Evolutionary conservation across 1,284 basidiomycete genomes (phyloP).

Genomic region (Hypsizygus ulmarius): DNA sequence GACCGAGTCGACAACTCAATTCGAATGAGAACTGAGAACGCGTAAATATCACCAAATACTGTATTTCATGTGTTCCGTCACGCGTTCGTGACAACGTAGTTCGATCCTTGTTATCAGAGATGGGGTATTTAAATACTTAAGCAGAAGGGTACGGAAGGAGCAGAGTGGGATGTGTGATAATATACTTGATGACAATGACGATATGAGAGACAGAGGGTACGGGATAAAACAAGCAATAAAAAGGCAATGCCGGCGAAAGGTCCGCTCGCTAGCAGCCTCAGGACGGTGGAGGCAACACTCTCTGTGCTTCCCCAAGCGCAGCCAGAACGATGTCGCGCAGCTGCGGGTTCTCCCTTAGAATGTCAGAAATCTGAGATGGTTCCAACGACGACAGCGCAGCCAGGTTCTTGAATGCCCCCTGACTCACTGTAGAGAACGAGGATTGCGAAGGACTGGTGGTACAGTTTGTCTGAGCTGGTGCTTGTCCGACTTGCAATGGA

Average conservation of each 20-base stretch:
- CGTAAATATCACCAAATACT: conserved; percentile 13
- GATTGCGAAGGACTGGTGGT: not conserved
- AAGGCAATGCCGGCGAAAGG: not conserved
- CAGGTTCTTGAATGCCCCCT: conserved; percentile 25
- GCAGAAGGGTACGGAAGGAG: not conserved
- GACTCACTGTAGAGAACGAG: conserved; percentile 14
- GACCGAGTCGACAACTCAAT: no score
- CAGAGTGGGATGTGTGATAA: not conserved
- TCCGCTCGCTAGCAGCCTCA: conserved; percentile 1
- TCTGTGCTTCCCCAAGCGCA: conserved; percentile 28
- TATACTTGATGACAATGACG: not conserved
- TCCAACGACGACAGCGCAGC: conserved; percentile 32
- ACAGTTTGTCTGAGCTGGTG: not conserved
- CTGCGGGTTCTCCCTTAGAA: conserved; percentile 34
- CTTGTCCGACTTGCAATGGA: not conserved
- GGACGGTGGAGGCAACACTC: conserved; percentile 4
- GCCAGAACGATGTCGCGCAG: conserved; percentile 33
- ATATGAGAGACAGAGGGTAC: not conserved
- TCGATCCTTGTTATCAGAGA: not conserved
- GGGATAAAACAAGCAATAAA: not conserved
- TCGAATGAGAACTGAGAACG: no score
- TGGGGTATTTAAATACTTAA: not conserved
- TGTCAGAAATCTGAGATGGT: conserved; percentile 32
- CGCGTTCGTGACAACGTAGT: conserved; percentile 5
- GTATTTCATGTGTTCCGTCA: not conserved